Base-by-base conservation (phyloP, 2,329 filamentous ascomycete species). In the Colletotrichum chlorophyti region DNA sequence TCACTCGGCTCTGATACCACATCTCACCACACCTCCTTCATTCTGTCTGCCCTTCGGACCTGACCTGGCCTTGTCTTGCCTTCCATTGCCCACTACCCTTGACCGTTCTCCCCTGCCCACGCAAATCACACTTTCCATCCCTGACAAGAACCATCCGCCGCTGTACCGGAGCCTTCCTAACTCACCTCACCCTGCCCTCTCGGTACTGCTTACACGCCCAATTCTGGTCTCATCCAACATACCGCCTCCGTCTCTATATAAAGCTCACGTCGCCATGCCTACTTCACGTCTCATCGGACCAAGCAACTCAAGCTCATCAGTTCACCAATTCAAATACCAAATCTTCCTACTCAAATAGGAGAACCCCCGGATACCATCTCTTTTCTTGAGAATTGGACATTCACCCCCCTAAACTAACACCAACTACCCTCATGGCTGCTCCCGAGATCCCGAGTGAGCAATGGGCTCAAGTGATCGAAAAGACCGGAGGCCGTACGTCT, bases 381-480 rank as follows among this genome's bases (percentile, higher is more conserved):
- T 35, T 50, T 32, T 45, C n/a, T 32, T 40, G 31, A 40, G 34
- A 15, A 32, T 12, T 49, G 15, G 8, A 27, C 24, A 6, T 26
- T 21, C 26, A 35, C 8, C 29, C 21, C 38, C 15, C 38, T 6
- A 27, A 29, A 19, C 38, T 6, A 27, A 29, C 32, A 17, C 12
- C 45, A 49, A 35, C 21, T 14, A 29, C 34, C 51, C 50, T n/a
- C 32, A 60, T 60, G 57, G 26, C 57, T 21, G 38, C 43, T n/a
- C 51, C 51, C 17, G 51, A 60, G 31, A 53, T 97, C 69, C 94
- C 94, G 58, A 85, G 83, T 47, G 88, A 88, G 75, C 94, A 98
- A 81, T 96, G 90, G 91, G 94, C 94, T 48, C 91, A 95, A 77
- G 91, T 98, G 66, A 82, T 95, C 68, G 91, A 96, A 76, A 85